Conservation (phyloP, 2,329 filamentous ascomycete genomes). For the Aspergillus fischeri region DNA sequence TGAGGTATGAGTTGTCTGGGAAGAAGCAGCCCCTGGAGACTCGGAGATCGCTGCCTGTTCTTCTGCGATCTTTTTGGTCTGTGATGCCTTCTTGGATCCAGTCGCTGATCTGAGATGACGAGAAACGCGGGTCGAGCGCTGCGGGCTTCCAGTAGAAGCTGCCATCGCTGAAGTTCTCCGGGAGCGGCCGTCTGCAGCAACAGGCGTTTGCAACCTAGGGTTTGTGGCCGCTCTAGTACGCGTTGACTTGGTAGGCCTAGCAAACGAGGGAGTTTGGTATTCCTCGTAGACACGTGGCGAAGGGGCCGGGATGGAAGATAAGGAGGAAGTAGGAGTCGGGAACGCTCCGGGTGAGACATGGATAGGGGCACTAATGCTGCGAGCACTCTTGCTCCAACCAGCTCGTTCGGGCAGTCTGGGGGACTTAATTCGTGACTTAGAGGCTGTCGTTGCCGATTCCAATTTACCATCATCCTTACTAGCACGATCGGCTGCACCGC, state of each 20-base stretch:
- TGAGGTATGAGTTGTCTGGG: neutral
- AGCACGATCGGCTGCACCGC: neutral
- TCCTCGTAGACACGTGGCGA: neutral
- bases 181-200: conserved; percentile 1
- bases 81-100: neutral
- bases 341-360: neutral
- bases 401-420: conserved; percentile 5
- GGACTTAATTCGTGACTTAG: conserved; percentile 5
- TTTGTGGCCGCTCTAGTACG: conserved; percentile 10
- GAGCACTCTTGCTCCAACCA: conserved; percentile 11
- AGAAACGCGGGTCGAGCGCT: conserved; percentile 1
- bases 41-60: neutral
- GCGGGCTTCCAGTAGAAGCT: conserved; percentile 17
- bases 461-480: neutral
- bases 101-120: neutral
- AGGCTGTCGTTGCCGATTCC: conserved; percentile 2
- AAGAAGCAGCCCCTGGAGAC: neutral
- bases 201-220: neutral
- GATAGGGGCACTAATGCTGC: conserved; percentile 5
- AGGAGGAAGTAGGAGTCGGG: neutral
- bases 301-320: neutral
- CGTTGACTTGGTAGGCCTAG: conserved; percentile 15
- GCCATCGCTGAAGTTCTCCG: conserved; percentile 8
- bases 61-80: neutral
- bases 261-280: conserved; percentile 11